Base-by-base conservation (phyloP, 129 eudicot genomes). In the Chrysanthemum lavandulifolium region DNA sequence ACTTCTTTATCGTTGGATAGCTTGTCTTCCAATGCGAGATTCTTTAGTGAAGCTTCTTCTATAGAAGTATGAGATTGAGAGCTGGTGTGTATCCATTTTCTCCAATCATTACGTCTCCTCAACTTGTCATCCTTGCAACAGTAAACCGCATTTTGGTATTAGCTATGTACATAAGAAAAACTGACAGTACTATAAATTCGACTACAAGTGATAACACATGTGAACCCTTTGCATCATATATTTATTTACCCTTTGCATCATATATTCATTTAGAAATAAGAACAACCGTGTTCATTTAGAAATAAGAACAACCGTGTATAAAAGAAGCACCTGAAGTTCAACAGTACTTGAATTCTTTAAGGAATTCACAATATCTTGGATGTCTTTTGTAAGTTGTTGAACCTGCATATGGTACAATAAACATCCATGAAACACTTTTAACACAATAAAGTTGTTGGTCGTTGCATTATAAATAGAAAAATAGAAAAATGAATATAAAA, bases 101-200 rank as follows among this genome's bases (percentile, higher is more conserved):
- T 76, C 96, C 96, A 89, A 31, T 83, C 89, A 12, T 55, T 71
- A 60, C 83, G 91, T 71, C 84, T 82, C 79, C 96, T 89, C 36
- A 89, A 21, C 75, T 81, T 89, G 75, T 86, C 90, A 10, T 78
- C 90, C 96, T 89, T 23, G 68, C 36, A 68, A 75, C 25, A 6
- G 21, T 21, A 31, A 65, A 18, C 45, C 62, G 56, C 62, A 47
- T 19, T 19, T 55, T 33, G 45, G 54, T 55, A 29, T 71, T 9
- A 31, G 25, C 60, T 59, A 69, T 54, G 10, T 19, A 36, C 45
- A 71, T 31, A 5, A 62, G 0, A 3, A 31, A 3, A 31, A 31
- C 36, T 3, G 36, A 31, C 36, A 4, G 5, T 31, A 31, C 36
- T 31, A 3, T 31, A 31, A 31, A 40, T 40, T 40, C 6, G 47